Evolutionary conservation across 768 basidiomycete genomes (phyloP).

Genomic region (Podaxis rugospora): DNA sequence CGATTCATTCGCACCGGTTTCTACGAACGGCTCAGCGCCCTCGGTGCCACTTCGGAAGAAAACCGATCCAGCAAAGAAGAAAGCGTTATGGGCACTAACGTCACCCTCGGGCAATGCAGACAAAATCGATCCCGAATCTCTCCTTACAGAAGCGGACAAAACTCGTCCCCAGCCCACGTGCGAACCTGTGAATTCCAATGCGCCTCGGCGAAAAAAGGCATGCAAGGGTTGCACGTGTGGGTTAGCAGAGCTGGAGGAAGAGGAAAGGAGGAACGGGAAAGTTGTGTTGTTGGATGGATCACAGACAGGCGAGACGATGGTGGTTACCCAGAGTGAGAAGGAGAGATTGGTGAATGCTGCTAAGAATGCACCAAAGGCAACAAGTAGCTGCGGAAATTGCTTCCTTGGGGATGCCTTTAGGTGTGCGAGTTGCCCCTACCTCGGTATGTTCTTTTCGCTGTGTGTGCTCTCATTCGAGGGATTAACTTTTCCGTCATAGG

Average conservation of each 20-base stretch:
- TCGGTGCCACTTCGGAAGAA: conserved; percentile 44
- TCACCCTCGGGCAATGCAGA: conserved; percentile 54
- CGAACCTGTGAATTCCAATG: conserved; percentile 52
- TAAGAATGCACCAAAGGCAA: conserved; percentile 76
- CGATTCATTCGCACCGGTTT: conserved; percentile 32
- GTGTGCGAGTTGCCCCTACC: conserved; percentile 93
- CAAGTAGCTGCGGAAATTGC: conserved; percentile 96
- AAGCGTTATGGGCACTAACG: conserved; percentile 83
- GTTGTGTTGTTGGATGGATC: conserved; percentile 68
- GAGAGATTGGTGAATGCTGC: conserved; percentile 64
- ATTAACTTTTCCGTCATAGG: conserved; percentile 44
- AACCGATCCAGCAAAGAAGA: conserved; percentile 70
- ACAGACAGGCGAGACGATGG: conserved; percentile 54
- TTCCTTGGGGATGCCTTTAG: conserved; percentile 98
- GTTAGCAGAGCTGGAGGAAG: conserved; percentile 88
- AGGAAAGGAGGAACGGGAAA: conserved; percentile 59
- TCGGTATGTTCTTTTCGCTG: conserved; percentile 59
- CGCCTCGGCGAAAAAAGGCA: conserved; percentile 77
- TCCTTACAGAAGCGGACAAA: conserved; percentile 82
- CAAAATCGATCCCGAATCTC: conserved; percentile 74
- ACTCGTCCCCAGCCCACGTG: conserved; percentile 73
- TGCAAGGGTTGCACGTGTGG: conserved; percentile 98
- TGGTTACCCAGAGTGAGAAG: conserved; percentile 55
- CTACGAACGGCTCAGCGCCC: conserved; percentile 9
- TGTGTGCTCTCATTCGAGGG: conserved; percentile 7